Base-by-base conservation (phyloP, 1,284 basidiomycete genomes). In the Athelia psychrophila region DNA sequence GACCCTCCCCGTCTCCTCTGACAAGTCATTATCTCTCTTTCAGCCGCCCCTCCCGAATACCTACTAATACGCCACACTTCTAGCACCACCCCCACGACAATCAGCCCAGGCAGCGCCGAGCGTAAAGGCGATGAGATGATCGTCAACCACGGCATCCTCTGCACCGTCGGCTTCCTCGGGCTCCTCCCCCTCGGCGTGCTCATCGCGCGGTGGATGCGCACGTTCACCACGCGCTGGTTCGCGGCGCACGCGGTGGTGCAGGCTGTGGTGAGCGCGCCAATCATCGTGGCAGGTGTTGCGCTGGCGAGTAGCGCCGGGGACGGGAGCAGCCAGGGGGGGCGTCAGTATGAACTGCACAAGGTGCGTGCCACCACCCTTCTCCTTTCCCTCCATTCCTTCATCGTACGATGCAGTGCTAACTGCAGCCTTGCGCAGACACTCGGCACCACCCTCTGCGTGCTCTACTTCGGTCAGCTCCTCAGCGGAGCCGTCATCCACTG, bases 401-500 rank as follows among this genome's bases (percentile, higher is more conserved):
- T 5, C 27, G 13, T 30, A 5, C 27, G 27, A 30, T 13, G 13
- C 27, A 13, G 27, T 30, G 27, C 5, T 30, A 13, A 30, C 27
- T 30, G 27, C 13, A 13, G 6, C 27, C 13, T 13, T 30, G 5
- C 6, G 5, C 13, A 83, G 80, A 72, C 72, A 68, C 74, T 77
- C 58, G 87, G 88, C 25, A 63, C 83, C 44, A 75, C 73, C 4
- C 66, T 90, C 38, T 78, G 88, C 54, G 71, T 76, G 42, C 68
- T 90, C n/a, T 83, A 86, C 60, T 36, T 83, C 48, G 50, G 76
- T 10, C 88, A 91, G 65, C 70, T 77, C 55, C 56, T 62, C 1
- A 63, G 88, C 8, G 88, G 88, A 2, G 72, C 75, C 3, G 56
- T 83, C 52, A 80, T 86, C 51, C 87, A 90, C 63, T 80, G 66